Percentiles rank a stretch among this genome's conserved stretches.
Conservation (phyloP, 1,139 yeast genomes). For the Pichia norvegensis region DNA sequence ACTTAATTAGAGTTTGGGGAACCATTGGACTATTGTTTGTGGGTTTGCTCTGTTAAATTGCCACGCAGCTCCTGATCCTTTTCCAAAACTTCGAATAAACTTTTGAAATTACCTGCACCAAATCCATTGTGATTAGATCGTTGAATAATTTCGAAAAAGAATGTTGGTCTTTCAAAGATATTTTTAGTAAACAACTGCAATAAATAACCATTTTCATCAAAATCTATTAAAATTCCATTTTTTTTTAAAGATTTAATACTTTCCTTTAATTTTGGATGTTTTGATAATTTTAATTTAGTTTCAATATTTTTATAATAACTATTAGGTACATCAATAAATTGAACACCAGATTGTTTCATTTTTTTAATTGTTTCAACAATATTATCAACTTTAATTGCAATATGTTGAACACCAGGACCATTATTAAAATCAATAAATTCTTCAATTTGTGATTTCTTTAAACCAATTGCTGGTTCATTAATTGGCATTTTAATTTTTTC, state of each 20-base stretch:
- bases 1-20: too few relatives aligned
- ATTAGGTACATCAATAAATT: slow-evolving; percentile 53
- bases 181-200: slow-evolving; percentile 77
- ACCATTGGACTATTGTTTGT: too few relatives aligned
- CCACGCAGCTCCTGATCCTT: slow-evolving; percentile 49
- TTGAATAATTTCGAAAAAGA: slow-evolving; percentile 74
- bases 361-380: slow-evolving; percentile 50
- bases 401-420: slow-evolving; percentile 80
- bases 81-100: slow-evolving; percentile 72
- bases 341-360: slow-evolving; percentile 55
- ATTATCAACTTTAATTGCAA: slow-evolving; percentile 58
- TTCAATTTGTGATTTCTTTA: slow-evolving; percentile 66
- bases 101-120: slow-evolving; percentile 82
- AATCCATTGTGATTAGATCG: slow-evolving; percentile 75
- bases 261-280: slow-evolving; percentile 41
- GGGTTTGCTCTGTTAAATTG: slow-evolving; percentile 30
- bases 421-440: slow-evolving; percentile 68
- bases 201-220: slow-evolving; percentile 62
- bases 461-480: slow-evolving; percentile 72
- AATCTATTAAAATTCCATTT: slow-evolving; percentile 61
- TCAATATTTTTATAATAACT: slow-evolving; percentile 48
- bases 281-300: slow-evolving; percentile 33
- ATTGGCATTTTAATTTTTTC: slow-evolving; percentile 71
- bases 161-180: slow-evolving; percentile 67
- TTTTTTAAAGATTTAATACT: slow-evolving; percentile 32